Evolutionary conservation across 208 protist species (phyloP).

Genomic region (Acanthamoeba royreba): DNA sequence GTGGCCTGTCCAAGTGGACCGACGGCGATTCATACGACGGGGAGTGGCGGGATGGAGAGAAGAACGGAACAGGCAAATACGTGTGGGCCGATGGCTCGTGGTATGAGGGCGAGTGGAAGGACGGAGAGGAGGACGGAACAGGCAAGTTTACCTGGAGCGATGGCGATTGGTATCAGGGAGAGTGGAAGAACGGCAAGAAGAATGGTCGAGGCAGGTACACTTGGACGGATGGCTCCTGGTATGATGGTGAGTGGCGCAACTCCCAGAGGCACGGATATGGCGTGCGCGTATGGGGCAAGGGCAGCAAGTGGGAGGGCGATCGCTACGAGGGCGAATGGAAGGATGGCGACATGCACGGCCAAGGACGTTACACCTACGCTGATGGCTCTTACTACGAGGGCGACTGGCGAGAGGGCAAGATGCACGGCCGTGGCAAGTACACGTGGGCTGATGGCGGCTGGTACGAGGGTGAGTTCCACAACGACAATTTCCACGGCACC

Average conservation of each 20-base stretch:
- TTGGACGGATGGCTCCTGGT: slow-evolving; percentile 31
- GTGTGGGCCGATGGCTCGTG: slow-evolving; percentile 46
- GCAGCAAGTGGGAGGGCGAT: slow-evolving; percentile 17
- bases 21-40: slow-evolving; percentile 25
- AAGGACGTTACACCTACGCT: slow-evolving; percentile 24
- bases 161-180: slow-evolving; percentile 31
- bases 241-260: slow-evolving; percentile 43
- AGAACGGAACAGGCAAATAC: slow-evolving; percentile 48
- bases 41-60: slow-evolving; percentile 24
- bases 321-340: slow-evolving; percentile 17
- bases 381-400: neutral
- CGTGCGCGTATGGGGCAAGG: neutral
- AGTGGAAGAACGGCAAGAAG: slow-evolving; percentile 23
- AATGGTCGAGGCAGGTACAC: slow-evolving; percentile 27
- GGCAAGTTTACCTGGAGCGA: slow-evolving; percentile 46
- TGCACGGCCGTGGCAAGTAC: slow-evolving; percentile 13
- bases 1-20: neutral
- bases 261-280: slow-evolving; percentile 25
- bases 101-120: slow-evolving; percentile 57
- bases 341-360: neutral
- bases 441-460: neutral
- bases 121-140: neutral
- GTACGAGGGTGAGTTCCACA: neutral
- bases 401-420: neutral
- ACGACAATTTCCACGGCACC: neutral